Conservation (phyloP, 2,329 filamentous ascomycete species). For the Monilinia fructicola region DNA sequence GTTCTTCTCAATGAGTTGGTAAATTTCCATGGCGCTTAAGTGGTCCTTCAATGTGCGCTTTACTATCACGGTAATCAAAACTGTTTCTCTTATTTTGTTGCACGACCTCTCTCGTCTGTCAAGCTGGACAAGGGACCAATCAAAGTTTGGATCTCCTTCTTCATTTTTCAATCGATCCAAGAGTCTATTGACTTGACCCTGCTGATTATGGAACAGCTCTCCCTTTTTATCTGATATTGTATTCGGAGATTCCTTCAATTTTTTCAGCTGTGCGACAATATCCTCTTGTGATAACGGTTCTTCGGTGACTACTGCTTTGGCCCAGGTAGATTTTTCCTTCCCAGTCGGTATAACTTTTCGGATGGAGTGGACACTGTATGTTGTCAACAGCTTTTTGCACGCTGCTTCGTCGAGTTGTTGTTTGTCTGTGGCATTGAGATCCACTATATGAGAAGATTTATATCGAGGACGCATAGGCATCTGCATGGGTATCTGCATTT, state of each 20-base stretch:
- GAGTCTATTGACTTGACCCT: constrained; percentile 36
- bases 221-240: constrained; percentile 37
- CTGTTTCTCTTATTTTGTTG: constrained; percentile 32
- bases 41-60: constrained; percentile 31
- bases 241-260: constrained; percentile 31
- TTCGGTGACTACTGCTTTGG: constrained; percentile 32
- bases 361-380: constrained; percentile 33
- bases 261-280: constrained; percentile 35
- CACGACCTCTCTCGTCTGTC: constrained; percentile 27
- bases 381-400: constrained; percentile 19
- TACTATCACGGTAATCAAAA: constrained; percentile 36
- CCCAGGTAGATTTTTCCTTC: constrained; percentile 37
- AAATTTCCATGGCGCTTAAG: constrained; percentile 29
- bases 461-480: constrained; percentile 18
- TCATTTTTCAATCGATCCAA: constrained; percentile 34
- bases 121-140: constrained; percentile 38
- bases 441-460: constrained; percentile 13
- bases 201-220: constrained; percentile 33
- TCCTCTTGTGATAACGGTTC: constrained; percentile 36
- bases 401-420: constrained; percentile 15
- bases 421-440: constrained; percentile 5
- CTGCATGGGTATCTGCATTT: constrained; percentile 15
- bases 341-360: constrained; percentile 31
- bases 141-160: constrained; percentile 34
- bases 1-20: constrained; percentile 29